A percentile compares a stretch with the other conserved stretches of the same genome.
phyloP scores from a whole-genome alignment of 106 monocot species.

The Dioscorea dumetorum region DNA sequence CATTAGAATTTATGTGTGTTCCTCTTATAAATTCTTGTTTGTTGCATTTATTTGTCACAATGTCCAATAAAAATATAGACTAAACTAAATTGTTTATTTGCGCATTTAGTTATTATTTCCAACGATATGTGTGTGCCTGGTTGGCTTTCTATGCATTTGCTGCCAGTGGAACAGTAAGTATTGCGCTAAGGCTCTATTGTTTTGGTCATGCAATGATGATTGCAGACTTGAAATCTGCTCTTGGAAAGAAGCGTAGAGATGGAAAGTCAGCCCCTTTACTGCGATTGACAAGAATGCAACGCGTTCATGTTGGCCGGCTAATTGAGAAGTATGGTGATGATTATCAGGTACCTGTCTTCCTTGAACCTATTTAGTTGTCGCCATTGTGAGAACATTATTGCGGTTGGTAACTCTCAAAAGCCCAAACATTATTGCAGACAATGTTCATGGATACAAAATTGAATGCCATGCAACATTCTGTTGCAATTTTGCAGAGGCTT shows the following conservation, averaged over 20 bases:
- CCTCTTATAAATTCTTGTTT: too few species aligned
- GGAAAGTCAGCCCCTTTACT: conserved; percentile 54
- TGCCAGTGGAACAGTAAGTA: too few species aligned
- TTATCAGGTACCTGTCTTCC: conserved; percentile 50
- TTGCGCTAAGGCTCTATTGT: too few species aligned
- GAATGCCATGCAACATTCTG: conserved; percentile 66
- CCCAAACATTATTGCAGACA: conserved; percentile 24
- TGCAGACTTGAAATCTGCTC: conserved; percentile 67
- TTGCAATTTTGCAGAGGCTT: conserved; percentile 46
- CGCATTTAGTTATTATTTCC: too few species aligned
- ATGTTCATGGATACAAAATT: conserved; percentile 72
- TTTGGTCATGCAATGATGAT: too few species aligned
- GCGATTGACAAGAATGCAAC: conserved; percentile 66
- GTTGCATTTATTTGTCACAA: too few species aligned
- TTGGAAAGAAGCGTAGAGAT: conserved; percentile 81
- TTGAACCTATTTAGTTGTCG: background rate
- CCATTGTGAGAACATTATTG: background rate
- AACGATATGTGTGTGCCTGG: too few species aligned
- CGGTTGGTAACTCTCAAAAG: too few species aligned
- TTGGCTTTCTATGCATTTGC: too few species aligned
- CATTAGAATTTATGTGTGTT: too few species aligned
- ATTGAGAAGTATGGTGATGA: conserved; percentile 77
- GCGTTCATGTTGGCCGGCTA: conserved; percentile 50
- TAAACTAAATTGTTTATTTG: too few species aligned
- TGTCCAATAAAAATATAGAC: too few species aligned